Base-by-base conservation (phyloP, 2,329 filamentous ascomycete species). In the Monilinia polystroma region DNA sequence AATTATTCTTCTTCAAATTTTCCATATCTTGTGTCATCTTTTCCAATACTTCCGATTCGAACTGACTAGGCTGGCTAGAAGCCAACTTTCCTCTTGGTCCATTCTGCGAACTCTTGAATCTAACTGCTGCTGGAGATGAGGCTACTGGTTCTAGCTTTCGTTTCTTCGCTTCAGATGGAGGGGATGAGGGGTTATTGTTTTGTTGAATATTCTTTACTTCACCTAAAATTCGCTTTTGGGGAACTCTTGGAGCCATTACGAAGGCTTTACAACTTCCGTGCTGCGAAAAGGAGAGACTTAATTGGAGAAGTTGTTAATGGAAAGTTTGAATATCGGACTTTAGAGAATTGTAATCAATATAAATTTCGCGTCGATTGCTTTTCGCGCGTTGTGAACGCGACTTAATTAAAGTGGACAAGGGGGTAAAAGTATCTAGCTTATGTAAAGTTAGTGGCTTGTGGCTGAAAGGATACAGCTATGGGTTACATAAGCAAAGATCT, bases 11-110 rank as follows among this genome's bases (percentile, higher is more conserved):
- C 81, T 93, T 97, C 72, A 96, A 82, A 26, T 89, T 90, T 32
- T 86, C 89, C 69, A 98, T 93, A 76, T 97, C 93, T 79, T 98
- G 94, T 69, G 92, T 95, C 79, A 99, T 86, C 81, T 96, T 97
- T 83, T 97, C 94, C 69, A 99, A 84, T 2, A 97, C 92, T 76
- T 97, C 93, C 67, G 90, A 89, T 79, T 98, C 95, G 77, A 99
- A 99, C 66, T 90, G 86, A 77, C 93, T 97, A 20, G 86, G 86
- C 78, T 93, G 92, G 72, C 85, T 93, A 1, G 90, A 94, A 70
- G 85, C 83, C 35, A 87, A 77, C 75, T 87, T 88, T 70, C 84
- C 85, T 71, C 85, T 85, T 14, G 80, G 82, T n/a, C 80, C 82
- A 76, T 84, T 85, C 72, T 90, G 85, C 4, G 89, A 88, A 65